Conservation (phyloP, 805 yeast species). For the Wickerhamomyces pijperi region DNA sequence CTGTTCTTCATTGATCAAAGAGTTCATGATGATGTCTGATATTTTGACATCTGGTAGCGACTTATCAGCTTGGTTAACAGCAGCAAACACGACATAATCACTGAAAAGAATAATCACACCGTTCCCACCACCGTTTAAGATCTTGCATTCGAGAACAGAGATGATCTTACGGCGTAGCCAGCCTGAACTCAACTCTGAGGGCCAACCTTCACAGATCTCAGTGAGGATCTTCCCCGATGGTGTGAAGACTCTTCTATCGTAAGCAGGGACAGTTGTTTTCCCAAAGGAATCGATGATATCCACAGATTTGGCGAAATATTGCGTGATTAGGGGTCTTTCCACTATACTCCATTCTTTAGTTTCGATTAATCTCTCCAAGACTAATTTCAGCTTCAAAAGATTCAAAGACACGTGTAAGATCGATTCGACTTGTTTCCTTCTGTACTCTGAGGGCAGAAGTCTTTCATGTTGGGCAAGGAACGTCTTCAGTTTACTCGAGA, state of each 20-base stretch:
- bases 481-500: slow-evolving; percentile 32
- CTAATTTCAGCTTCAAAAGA: slow-evolving; percentile 56
- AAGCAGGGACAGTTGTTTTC: slow-evolving; percentile 35
- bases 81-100: slow-evolving; percentile 62
- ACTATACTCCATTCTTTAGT: slow-evolving; percentile 32
- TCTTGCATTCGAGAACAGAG: slow-evolving; percentile 47
- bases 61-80: slow-evolving; percentile 31
- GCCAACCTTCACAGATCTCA: slow-evolving; percentile 82
- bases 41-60: slow-evolving; percentile 27
- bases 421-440: slow-evolving; percentile 43
- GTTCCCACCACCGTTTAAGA: slow-evolving; percentile 22
- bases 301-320: slow-evolving; percentile 40
- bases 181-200: slow-evolving; percentile 72
- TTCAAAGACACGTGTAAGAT: slow-evolving; percentile 63
- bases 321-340: slow-evolving; percentile 17
- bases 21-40: slow-evolving; percentile 81
- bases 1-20: slow-evolving; percentile 77
- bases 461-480: slow-evolving; percentile 28
- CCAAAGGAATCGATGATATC: slow-evolving; percentile 80
- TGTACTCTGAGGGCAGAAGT: slow-evolving; percentile 23
- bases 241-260: slow-evolving; percentile 64
- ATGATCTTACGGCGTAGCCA: slow-evolving; percentile 85
- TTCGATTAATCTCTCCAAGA: slow-evolving; percentile 49
- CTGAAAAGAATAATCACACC: slow-evolving; percentile 70
- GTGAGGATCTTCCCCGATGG: slow-evolving; percentile 85